Base-by-base conservation (phyloP, 164 flowering plant genomes). In the Houttuynia cordata region DNA sequence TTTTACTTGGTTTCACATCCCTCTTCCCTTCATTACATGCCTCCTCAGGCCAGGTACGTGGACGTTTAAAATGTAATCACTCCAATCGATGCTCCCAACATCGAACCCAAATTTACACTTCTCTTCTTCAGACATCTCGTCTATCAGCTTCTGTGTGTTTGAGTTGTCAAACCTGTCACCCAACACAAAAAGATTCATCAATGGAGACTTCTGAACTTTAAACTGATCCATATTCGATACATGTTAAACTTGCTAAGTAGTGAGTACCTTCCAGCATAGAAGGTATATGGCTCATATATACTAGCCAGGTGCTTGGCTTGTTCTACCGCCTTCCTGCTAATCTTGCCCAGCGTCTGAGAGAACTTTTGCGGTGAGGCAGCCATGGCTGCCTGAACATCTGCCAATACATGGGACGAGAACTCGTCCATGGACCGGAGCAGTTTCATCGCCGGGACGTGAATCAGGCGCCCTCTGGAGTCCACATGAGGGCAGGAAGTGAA, bases 11-110 rank as follows among this genome's bases (percentile, higher is more conserved):
- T 45, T 30, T 24, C 65, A 50, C 72, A 61, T 70, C 18, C 86
- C 80, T 73, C 94, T 80, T 9, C 91, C 91, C 74, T 86, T 91
- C 88, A 85, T 75, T 59, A 92, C 95, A 78, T 92, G 87, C 74
- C 80, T 85, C 75, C 87, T 83, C 17, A 89, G 73, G 18, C 93
- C 93, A 4, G 96, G 95, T 64, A 89, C 83, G 59, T 89, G 96
- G 7, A 87, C 81, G 61, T 85, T 89, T 17, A 76, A 71, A 57
- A 91, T 85, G 74, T 85, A 92, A 57, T 92, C 88, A 67, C 70
- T 79, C 96, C 98, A 89, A 53, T 87, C 74, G 51, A 92, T 85
- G 80, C 78, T 78, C 60, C 78, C 85, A 6, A 86, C 89, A 61
- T 92, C 93, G 64, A 92, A 85, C 39, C 84, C 84, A 63, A 89